A percentile compares a stretch with the other conserved stretches of the same genome.
Conservation (phyloP, 768 basidiomycete genomes). For the Hericium erinaceus region DNA sequence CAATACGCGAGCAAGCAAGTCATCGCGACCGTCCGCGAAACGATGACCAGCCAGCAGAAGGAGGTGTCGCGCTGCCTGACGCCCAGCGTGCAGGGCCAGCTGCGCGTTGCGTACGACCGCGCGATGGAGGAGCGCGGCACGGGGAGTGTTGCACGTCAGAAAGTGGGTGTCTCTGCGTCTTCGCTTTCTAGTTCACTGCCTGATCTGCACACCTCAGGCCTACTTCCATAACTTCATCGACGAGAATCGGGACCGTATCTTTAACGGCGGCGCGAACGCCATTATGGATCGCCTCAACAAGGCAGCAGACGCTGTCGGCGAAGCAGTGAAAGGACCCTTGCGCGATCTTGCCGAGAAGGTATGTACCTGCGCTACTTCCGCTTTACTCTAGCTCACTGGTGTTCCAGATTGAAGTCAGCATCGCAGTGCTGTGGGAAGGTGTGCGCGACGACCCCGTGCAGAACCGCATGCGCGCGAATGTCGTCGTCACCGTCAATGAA, state of each 20-base stretch:
- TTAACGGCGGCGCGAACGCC: constrained; percentile 41
- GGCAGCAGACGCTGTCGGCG: constrained; percentile 42
- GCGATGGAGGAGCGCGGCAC: constrained; percentile 46
- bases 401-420: constrained; percentile 39
- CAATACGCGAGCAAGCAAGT: constrained; percentile 38
- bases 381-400: background rate
- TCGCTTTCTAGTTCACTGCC: background rate
- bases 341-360: constrained; percentile 48
- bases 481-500: constrained; percentile 28
- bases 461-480: constrained; percentile 28
- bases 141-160: constrained; percentile 53
- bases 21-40: constrained; percentile 38
- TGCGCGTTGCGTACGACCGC: constrained; percentile 40
- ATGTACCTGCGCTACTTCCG: constrained; percentile 7
- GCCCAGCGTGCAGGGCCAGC: constrained; percentile 44
- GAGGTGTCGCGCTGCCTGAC: constrained; percentile 48
- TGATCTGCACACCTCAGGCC: constrained; percentile 21
- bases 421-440: constrained; percentile 54
- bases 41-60: constrained; percentile 46
- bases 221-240: constrained; percentile 39
- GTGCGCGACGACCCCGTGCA: constrained; percentile 39
- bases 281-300: constrained; percentile 36
- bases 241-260: constrained; percentile 38
- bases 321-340: constrained; percentile 36
- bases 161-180: constrained; percentile 25